Percentiles rank a stretch among this genome's conserved stretches.
phyloP scores from a whole-genome alignment of 352 stramenopile genomes.

The Globisporangium acanthophoron region DNA sequence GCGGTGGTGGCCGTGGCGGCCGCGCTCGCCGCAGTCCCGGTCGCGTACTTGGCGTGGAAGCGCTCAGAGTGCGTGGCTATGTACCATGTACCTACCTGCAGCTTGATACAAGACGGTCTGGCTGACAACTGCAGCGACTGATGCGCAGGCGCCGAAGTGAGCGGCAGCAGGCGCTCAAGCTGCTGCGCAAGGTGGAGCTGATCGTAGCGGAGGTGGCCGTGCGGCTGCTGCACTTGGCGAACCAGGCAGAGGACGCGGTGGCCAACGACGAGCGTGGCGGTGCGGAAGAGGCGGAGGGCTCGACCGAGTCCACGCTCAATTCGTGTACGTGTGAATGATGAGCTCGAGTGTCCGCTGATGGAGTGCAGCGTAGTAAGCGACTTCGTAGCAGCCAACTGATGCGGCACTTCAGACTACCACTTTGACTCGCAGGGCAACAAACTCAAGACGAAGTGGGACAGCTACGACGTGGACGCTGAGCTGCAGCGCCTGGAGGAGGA shows the following conservation, averaged over 20 bases:
- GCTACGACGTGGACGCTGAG: conserved; percentile 75
- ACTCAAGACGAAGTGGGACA: conserved; percentile 84
- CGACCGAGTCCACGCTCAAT: conserved; percentile 33
- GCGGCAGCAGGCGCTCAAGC: conserved; percentile 45
- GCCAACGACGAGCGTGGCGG: conserved; percentile 35
- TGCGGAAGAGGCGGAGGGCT: conserved; percentile 11
- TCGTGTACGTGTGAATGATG: conserved; percentile 37
- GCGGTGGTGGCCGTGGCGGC: conserved; percentile 9
- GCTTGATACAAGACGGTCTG: too few species aligned
- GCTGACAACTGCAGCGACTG: neutral
- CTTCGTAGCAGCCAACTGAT: neutral
- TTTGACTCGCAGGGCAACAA: conserved; percentile 85
- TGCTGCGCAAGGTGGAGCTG: conserved; percentile 67
- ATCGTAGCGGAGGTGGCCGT: conserved; percentile 62
- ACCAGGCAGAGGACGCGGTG: conserved; percentile 54
- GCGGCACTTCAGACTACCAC: conserved; percentile 56
- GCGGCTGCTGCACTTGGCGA: conserved; percentile 60
- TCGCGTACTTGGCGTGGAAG: conserved; percentile 36
- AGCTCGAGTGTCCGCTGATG: neutral
- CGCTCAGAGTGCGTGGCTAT: conserved; percentile 23
- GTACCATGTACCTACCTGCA: too few species aligned
- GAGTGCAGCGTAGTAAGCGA: too few species aligned
- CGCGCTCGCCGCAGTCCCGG: conserved; percentile 26
- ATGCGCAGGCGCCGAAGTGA: conserved; percentile 25
- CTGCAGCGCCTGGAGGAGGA: conserved; percentile 58